A percentile compares a stretch with the other conserved stretches of the same genome.
Conservation (phyloP, 495 filamentous ascomycete genomes). For the Neurospora sp. region DNA sequence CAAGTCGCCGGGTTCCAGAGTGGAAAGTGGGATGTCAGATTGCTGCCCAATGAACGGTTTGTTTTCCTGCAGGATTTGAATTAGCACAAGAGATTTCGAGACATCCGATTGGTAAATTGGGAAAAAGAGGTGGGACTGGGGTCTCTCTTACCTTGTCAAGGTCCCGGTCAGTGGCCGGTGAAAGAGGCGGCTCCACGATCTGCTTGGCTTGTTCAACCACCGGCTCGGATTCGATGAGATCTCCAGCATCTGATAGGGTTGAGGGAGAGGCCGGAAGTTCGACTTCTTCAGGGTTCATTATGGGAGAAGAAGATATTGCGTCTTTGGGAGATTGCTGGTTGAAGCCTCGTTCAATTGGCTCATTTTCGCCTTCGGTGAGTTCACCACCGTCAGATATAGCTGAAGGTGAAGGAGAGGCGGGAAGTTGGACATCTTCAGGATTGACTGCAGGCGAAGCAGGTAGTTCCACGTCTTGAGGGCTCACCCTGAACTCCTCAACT, state of each 20-base stretch:
- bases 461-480: no score
- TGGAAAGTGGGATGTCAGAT: not conserved
- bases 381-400: not conserved
- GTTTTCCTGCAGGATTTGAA: not conserved
- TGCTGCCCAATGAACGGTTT: not conserved
- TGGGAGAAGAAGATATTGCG: not conserved
- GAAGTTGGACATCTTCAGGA: no score
- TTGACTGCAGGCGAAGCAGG: no score
- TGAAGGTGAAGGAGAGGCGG: not conserved
- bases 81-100: not conserved
- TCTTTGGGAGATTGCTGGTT: not conserved
- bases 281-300: not conserved
- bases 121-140: not conserved
- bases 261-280: not conserved
- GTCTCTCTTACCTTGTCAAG: not conserved
- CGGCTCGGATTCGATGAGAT: not conserved
- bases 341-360: not conserved
- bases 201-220: not conserved
- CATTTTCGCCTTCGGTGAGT: not conserved
- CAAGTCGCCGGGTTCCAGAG: not conserved
- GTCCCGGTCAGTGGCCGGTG: not conserved
- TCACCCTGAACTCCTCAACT: not conserved
- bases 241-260: not conserved
- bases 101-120: not conserved
- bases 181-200: not conserved